These are phyloP conservation scores for Euphorbia lathyris DNA, from an alignment of 345 rosid species.

Conservation along the genomic window DNA sequence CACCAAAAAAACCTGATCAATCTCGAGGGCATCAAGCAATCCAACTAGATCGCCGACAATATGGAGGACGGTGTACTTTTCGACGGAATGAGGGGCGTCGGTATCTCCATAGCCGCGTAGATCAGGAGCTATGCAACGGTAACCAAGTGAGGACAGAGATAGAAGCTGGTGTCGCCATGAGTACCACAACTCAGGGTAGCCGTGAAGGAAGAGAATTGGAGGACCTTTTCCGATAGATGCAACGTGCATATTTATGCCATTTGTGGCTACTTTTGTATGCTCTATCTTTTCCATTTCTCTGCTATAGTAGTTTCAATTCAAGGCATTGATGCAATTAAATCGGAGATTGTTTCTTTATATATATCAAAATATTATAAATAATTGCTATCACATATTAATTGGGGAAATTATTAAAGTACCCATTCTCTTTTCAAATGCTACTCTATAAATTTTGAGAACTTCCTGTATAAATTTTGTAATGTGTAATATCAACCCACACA, in stretches of 20 bases:
- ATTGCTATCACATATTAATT: too few relatives aligned
- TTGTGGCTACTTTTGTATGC: neutral
- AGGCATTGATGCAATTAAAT: too few relatives aligned
- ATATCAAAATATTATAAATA: too few relatives aligned
- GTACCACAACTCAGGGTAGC: neutral
- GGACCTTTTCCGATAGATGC: neutral
- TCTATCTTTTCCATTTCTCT: neutral
- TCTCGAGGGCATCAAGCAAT: neutral
- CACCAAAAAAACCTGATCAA: neutral
- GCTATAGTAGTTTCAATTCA: too few relatives aligned
- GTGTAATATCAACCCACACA: too few relatives aligned
- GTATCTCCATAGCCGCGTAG: conserved; percentile 1
- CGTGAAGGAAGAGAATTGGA: neutral
- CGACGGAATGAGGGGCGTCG: neutral
- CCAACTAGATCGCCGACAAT: neutral
- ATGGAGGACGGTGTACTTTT: neutral
- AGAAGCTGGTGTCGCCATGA: neutral
- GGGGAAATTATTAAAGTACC: too few relatives aligned
- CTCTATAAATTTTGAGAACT: too few relatives aligned
- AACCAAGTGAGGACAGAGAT: neutral
- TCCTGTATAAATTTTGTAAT: too few relatives aligned
- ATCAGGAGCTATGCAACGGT: neutral
- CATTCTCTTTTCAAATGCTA: too few relatives aligned
- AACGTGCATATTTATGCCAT: neutral
- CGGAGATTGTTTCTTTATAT: too few relatives aligned